Evolutionary conservation across 2,329 filamentous ascomycete species (phyloP).

Genomic region (Sporothrix schenckii): DNA sequence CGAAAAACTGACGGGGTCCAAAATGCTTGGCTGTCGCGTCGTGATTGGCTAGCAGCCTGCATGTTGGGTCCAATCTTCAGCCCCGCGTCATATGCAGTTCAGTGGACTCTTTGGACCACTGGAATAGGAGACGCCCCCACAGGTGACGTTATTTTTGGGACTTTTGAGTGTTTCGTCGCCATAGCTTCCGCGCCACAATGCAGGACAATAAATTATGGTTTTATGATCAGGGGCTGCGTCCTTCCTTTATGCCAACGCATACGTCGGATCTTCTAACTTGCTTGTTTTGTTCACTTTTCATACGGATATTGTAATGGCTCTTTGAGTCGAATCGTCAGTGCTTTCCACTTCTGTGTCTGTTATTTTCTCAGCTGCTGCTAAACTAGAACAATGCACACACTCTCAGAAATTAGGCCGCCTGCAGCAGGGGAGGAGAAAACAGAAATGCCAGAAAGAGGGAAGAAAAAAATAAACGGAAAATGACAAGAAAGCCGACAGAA

Average conservation of each 20-base stretch:
- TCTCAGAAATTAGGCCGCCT: slow-evolving; percentile 35
- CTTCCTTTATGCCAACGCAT: slow-evolving; percentile 6
- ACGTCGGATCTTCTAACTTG: background rate
- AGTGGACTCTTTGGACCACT: background rate
- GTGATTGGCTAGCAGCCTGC: slow-evolving; percentile 10
- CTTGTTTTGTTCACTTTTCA: background rate
- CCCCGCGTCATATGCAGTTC: slow-evolving; percentile 13
- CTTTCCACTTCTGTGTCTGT: slow-evolving; percentile 23
- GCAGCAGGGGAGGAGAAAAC: slow-evolving; percentile 33
- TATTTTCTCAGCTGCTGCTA: slow-evolving; percentile 34
- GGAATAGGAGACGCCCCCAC: slow-evolving; percentile 1
- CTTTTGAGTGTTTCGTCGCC: background rate
- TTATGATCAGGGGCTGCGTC: background rate
- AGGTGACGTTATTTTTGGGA: slow-evolving; percentile 28
- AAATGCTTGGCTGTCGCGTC: background rate
- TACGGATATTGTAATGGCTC: background rate
- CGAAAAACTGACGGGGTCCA: background rate
- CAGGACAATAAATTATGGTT: background rate
- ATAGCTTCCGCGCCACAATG: background rate
- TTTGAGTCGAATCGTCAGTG: background rate
- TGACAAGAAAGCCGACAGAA: background rate
- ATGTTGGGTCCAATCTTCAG: slow-evolving; percentile 18
- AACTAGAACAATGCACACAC: slow-evolving; percentile 28
- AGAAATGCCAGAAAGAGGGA: slow-evolving; percentile 23
- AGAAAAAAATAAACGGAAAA: slow-evolving; percentile 31